phyloP scores from a whole-genome alignment of 202 grass and related monocot genomes.

The Setaria italica region DNA sequence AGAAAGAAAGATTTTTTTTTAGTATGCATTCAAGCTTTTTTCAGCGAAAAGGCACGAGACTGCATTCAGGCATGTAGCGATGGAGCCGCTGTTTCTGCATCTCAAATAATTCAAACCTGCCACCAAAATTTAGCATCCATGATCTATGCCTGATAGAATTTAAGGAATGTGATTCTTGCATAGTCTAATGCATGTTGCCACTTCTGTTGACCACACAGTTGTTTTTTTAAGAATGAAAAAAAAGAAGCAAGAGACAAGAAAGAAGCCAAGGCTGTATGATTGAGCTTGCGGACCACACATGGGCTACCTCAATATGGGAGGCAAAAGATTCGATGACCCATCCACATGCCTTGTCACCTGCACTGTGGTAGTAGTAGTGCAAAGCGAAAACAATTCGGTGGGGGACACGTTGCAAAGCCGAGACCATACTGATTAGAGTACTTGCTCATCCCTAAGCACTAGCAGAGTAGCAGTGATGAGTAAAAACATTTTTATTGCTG shows the following conservation, averaged over 20 bases:
- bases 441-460: background rate
- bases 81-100: background rate
- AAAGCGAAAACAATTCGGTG: background rate
- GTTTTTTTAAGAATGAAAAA: background rate
- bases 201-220: background rate
- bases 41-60: too few relatives aligned
- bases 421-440: background rate
- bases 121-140: background rate
- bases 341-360: constrained; percentile 33
- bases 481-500: constrained; percentile 3
- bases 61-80: background rate
- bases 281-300: constrained; percentile 18
- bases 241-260: constrained; percentile 24
- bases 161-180: background rate
- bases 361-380: background rate
- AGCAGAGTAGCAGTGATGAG: background rate
- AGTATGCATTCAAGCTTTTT: background rate
- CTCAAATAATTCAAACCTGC: background rate
- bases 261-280: constrained; percentile 30
- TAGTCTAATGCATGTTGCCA: background rate
- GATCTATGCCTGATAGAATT: background rate
- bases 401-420: constrained; percentile 39
- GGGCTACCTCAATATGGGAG: constrained; percentile 46
- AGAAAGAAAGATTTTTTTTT: background rate
- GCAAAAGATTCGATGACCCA: constrained; percentile 30